phyloP scores from a whole-genome alignment of 169 alveolate genomes.

The Ichthyophthirius multifiliis region DNA sequence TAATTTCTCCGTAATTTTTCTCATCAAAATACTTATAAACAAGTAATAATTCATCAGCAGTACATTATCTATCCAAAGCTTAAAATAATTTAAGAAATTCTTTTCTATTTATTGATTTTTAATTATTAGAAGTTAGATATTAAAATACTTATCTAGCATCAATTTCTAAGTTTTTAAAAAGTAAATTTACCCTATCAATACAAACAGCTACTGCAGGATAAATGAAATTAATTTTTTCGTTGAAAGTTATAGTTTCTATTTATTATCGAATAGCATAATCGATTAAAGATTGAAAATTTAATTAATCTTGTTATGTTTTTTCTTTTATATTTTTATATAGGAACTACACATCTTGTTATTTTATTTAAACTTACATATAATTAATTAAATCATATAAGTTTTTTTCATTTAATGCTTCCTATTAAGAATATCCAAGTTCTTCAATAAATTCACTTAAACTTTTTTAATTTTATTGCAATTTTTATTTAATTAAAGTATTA shows the following conservation, averaged over 20 bases:
- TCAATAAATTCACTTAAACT: neutral
- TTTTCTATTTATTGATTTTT: neutral
- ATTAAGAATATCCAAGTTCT: neutral
- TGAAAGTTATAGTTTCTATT: neutral
- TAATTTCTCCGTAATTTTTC: constrained; percentile 4
- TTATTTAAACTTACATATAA: neutral
- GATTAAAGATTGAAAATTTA: neutral
- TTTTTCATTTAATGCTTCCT: neutral
- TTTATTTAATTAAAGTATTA: neutral
- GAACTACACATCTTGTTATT: neutral
- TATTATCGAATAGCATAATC: constrained; percentile 12
- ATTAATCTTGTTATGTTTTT: neutral
- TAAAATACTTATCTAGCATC: neutral
- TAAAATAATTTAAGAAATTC: constrained; percentile 2
- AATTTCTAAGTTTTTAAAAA: constrained; percentile 7
- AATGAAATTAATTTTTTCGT: neutral
- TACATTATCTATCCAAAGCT: neutral
- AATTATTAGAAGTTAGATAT: neutral
- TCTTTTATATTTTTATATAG: neutral
- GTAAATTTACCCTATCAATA: neutral
- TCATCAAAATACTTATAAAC: constrained; percentile 4
- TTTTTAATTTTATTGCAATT: neutral
- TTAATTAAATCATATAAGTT: neutral
- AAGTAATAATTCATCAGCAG: constrained; percentile 1
- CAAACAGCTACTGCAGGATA: constrained; percentile 15